These are phyloP conservation scores for Macrophomina tecta DNA, from an alignment of 2,329 filamentous ascomycete genomes.

Conservation along the genomic window DNA sequence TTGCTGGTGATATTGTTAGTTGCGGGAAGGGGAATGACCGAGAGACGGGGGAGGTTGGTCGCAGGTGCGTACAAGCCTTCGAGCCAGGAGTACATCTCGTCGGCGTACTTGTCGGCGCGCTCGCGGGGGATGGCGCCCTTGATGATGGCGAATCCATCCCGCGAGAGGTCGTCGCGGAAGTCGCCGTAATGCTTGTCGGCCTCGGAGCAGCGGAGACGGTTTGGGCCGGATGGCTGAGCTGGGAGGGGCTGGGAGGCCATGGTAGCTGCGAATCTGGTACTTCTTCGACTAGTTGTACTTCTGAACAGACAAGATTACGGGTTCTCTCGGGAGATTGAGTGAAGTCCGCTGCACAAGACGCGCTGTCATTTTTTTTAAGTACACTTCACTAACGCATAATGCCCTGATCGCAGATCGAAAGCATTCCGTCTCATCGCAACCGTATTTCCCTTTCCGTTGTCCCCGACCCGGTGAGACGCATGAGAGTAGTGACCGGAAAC, in stretches of 20 bases:
- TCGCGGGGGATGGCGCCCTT: conserved; percentile 54
- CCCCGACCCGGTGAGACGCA: not conserved
- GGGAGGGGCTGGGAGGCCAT: not conserved
- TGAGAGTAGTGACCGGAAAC: not conserved
- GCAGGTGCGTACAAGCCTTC: conserved; percentile 39
- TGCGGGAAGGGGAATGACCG: not conserved
- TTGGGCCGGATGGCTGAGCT: conserved; percentile 6
- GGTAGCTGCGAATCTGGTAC: not conserved
- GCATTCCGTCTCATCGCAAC: not conserved
- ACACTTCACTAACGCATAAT: not conserved
- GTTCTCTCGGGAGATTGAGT: not conserved
- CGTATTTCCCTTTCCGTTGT: not conserved
- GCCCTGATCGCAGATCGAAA: not conserved
- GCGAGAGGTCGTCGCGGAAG: conserved; percentile 44
- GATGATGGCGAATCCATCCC: conserved; percentile 55
- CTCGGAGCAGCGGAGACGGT: conserved; percentile 8
- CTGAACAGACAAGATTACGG: not conserved
- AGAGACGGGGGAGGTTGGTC: not conserved
- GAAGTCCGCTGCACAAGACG: not conserved
- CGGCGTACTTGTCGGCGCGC: conserved; percentile 46
- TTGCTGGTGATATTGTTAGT: conserved; percentile 34
- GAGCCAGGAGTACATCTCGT: conserved; percentile 39
- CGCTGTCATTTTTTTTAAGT: not conserved
- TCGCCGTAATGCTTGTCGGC: conserved; percentile 37
- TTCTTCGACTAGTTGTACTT: not conserved